Evolutionary conservation across 2,329 filamentous ascomycete species (phyloP).

Genomic region (Neofusicoccum umdonicola): DNA sequence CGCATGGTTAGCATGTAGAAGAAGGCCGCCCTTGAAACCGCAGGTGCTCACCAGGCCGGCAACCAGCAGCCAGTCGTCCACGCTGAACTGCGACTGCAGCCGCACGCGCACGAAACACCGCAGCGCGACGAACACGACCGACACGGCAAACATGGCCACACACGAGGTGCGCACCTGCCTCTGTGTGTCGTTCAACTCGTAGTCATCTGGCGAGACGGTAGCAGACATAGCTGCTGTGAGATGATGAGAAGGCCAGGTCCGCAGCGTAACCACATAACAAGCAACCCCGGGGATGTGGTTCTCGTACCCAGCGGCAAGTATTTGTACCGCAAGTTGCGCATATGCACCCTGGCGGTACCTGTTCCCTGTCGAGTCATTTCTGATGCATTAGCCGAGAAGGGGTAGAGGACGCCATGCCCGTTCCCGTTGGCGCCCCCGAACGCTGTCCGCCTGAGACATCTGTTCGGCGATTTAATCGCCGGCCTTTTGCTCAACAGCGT

Average conservation of each 20-base stretch:
- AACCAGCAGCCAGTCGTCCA: conserved; percentile 4
- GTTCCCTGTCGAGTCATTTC: neutral
- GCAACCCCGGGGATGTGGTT: neutral
- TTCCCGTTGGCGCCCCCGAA: neutral
- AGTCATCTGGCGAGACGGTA: neutral
- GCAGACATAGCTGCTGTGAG: neutral
- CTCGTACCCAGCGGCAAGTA: neutral
- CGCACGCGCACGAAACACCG: neutral
- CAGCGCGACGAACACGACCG: conserved; percentile 3
- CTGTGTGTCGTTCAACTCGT: neutral
- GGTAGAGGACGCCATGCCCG: neutral
- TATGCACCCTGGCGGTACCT: no score
- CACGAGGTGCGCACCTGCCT: neutral
- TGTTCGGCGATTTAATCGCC: no score
- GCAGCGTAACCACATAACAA: neutral
- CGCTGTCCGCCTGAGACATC: no score
- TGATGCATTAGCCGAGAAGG: neutral
- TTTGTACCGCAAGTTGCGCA: neutral
- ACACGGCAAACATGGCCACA: neutral
- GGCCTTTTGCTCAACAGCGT: no score
- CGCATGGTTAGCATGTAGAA: neutral
- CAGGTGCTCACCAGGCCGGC: neutral
- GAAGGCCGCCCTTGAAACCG: neutral
- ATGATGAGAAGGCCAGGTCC: neutral
- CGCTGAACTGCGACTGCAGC: conserved; percentile 1